Conservation (phyloP, 2,329 filamentous ascomycete species). For the Phyllosticta citrichinensis region DNA sequence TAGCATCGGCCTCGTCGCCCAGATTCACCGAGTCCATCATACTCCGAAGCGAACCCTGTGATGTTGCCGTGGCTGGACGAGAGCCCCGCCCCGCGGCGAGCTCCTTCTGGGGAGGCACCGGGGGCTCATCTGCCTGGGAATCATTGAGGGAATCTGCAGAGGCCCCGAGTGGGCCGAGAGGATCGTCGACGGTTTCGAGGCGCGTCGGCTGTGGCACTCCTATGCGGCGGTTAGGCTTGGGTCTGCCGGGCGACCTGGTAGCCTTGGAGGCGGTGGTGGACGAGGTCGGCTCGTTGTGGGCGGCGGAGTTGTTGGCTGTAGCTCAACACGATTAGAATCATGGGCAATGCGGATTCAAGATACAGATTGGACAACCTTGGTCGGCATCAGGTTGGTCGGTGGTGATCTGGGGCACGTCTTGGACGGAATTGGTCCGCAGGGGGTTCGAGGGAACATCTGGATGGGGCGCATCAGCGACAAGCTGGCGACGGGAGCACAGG, state of each 20-base stretch:
- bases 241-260: slow-evolving; percentile 38
- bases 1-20: slow-evolving; percentile 52
- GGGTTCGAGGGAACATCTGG: slow-evolving; percentile 36
- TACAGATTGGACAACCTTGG: background rate
- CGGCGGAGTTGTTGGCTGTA: background rate
- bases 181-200: slow-evolving; percentile 66
- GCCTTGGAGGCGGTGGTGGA: slow-evolving; percentile 28
- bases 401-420: slow-evolving; percentile 30
- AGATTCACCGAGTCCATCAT: slow-evolving; percentile 59
- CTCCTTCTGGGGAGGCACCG: slow-evolving; percentile 56
- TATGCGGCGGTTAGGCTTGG: slow-evolving; percentile 36
- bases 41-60: slow-evolving; percentile 40
- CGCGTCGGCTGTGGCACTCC: slow-evolving; percentile 67
- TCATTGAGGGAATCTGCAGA: slow-evolving; percentile 41
- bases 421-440: slow-evolving; percentile 31
- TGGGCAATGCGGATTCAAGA: slow-evolving; percentile 10
- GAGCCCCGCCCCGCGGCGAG: slow-evolving; percentile 39
- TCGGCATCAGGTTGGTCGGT: slow-evolving; percentile 16
- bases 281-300: slow-evolving; percentile 11
- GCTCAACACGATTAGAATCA: slow-evolving; percentile 9
- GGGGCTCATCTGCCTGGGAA: slow-evolving; percentile 47
- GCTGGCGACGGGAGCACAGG: background rate
- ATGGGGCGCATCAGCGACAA: slow-evolving; percentile 3
- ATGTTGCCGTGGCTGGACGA: slow-evolving; percentile 43
- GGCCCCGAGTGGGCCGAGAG: slow-evolving; percentile 67